These are phyloP conservation scores for Kwoniella heveanensis DNA, from an alignment of 768 basidiomycete genomes.

Conservation along the genomic window DNA sequence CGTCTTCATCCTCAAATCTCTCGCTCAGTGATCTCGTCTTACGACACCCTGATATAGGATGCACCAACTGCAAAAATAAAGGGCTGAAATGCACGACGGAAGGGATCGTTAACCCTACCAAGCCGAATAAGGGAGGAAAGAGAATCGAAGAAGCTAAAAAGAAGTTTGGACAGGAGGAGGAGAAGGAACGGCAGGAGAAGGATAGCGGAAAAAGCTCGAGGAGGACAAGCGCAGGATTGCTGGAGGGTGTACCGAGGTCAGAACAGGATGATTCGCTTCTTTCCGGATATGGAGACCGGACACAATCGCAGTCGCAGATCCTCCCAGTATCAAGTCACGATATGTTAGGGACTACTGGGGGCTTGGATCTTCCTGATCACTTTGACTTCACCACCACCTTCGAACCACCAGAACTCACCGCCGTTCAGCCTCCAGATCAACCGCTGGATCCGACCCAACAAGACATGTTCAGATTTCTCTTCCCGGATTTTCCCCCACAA, in stretches of 20 bases:
- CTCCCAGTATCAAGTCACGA: too few species aligned
- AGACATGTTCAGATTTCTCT: background rate
- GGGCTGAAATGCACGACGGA: slow-evolving; percentile 36
- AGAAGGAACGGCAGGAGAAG: background rate
- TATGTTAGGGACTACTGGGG: too few species aligned
- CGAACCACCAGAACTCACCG: background rate
- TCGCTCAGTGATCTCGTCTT: slow-evolving; percentile 29
- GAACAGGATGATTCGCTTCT: too few species aligned
- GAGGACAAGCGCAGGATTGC: background rate
- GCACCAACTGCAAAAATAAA: slow-evolving; percentile 38
- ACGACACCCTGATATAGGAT: slow-evolving; percentile 31
- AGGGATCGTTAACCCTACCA: slow-evolving; percentile 36
- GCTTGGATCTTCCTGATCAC: too few species aligned
- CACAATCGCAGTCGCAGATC: too few species aligned
- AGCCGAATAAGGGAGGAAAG: slow-evolving; percentile 42
- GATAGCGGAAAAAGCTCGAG: background rate
- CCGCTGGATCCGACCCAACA: background rate
- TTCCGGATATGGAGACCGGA: too few species aligned
- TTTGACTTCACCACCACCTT: background rate
- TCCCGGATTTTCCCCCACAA: background rate
- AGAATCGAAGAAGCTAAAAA: slow-evolving; percentile 40
- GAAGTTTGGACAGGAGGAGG: slow-evolving; percentile 21
- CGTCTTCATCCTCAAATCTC: background rate
- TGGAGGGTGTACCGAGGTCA: background rate
- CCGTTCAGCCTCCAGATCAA: background rate